phyloP scores from a whole-genome alignment of 176 grass and related monocot species.

The Tuctoria greenei region DNA sequence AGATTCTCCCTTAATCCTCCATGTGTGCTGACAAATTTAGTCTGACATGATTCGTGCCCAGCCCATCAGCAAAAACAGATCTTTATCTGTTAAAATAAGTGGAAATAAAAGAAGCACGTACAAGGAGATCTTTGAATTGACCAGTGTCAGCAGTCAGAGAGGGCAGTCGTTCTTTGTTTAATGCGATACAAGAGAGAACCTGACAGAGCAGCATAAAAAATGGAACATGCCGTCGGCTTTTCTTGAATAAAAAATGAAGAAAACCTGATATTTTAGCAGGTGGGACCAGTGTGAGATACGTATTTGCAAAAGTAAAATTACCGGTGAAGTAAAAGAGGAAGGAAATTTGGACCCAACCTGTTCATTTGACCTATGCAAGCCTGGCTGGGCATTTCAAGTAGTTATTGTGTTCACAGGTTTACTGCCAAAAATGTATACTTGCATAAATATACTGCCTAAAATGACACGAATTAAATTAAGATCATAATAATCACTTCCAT shows the following conservation, averaged over 20 bases:
- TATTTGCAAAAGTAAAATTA: background rate
- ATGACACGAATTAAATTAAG: background rate
- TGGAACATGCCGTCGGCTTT: background rate
- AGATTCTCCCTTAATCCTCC: background rate
- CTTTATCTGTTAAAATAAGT: background rate
- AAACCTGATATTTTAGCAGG: background rate
- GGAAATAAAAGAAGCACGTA: background rate
- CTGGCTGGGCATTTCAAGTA: background rate
- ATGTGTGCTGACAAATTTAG: background rate
- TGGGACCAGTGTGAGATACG: background rate
- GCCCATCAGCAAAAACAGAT: background rate
- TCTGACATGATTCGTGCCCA: background rate
- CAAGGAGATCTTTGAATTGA: conserved; percentile 40
- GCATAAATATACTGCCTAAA: background rate
- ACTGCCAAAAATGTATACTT: background rate
- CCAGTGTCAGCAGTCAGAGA: conserved; percentile 13
- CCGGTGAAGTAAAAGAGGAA: background rate
- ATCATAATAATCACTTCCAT: background rate
- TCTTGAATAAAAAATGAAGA: background rate
- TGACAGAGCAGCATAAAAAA: background rate
- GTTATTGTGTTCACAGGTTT: background rate
- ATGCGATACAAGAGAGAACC: background rate
- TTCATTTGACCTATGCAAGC: background rate
- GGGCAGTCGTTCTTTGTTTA: conserved; percentile 33
- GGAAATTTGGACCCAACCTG: background rate